Conservation (phyloP, 1,284 basidiomycete genomes). For the Hortiboletus rubellus region DNA sequence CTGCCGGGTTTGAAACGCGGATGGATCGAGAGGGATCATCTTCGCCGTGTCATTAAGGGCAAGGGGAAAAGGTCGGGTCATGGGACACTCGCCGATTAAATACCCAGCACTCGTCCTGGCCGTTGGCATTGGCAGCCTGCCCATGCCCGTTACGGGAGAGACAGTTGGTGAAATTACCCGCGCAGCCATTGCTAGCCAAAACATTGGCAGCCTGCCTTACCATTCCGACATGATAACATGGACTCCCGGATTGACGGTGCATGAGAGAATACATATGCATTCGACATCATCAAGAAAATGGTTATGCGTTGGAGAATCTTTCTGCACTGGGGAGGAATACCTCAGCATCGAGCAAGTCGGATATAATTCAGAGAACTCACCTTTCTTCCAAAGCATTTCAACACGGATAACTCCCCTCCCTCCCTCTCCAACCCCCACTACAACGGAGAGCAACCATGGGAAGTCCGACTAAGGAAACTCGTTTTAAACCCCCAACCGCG, state of each 20-base stretch:
- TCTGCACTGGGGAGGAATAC: neutral
- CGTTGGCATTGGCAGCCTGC: constrained; percentile 9
- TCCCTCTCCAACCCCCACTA: too few species aligned
- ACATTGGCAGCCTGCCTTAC: constrained; percentile 6
- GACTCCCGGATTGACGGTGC: neutral
- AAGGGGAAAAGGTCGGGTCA: neutral
- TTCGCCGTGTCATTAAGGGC: neutral
- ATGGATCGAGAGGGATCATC: neutral
- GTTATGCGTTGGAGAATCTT: neutral
- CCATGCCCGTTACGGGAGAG: neutral
- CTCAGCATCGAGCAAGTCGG: neutral
- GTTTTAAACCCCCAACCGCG: neutral
- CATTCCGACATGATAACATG: neutral
- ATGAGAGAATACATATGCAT: constrained; percentile 12
- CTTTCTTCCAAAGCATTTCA: neutral
- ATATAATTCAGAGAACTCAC: constrained; percentile 3
- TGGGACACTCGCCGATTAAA: constrained; percentile 2
- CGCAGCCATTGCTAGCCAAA: constrained; percentile 5
- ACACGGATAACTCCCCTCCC: neutral
- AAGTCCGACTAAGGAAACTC: neutral
- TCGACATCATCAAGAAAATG: neutral
- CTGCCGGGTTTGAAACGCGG: too few species aligned
- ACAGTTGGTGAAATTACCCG: neutral
- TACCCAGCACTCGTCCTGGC: neutral
- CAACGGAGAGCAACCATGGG: neutral